phyloP scores from a whole-genome alignment of 2,329 filamentous ascomycete species.

The Lachnellula suecica region DNA sequence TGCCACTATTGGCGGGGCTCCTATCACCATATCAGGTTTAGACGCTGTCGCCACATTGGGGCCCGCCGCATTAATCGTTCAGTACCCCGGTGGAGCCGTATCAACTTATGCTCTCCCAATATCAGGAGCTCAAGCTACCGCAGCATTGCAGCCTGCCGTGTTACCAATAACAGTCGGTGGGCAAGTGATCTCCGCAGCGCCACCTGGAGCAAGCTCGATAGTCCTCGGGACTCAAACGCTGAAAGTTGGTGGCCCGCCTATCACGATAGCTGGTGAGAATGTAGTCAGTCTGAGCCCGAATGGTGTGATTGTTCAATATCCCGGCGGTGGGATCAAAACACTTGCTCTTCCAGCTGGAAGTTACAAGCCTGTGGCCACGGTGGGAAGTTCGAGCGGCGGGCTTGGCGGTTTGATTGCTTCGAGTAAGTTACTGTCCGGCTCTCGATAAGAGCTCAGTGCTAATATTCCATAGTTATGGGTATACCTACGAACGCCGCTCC shows the following conservation, averaged over 20 bases:
- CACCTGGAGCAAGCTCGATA: constrained; percentile 1
- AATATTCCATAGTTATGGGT: constrained; percentile 1
- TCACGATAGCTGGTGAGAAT: constrained; percentile 6
- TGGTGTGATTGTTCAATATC: constrained; percentile 8
- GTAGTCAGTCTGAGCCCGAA: constrained; percentile 8
- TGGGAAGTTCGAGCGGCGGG: background rate
- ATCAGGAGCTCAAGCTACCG: background rate
- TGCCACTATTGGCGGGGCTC: constrained; percentile 8
- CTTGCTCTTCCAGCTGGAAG: constrained; percentile 3
- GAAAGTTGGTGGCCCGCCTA: constrained; percentile 2
- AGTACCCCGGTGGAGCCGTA: constrained; percentile 13
- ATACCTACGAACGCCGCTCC: background rate
- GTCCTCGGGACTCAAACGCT: constrained; percentile 7
- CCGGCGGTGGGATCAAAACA: constrained; percentile 9
- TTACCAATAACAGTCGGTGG: constrained; percentile 6
- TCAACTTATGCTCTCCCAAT: constrained; percentile 9
- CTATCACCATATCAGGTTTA: constrained; percentile 13
- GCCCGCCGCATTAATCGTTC: constrained; percentile 10
- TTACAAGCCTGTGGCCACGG: background rate
- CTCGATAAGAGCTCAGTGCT: background rate
- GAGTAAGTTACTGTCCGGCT: background rate
- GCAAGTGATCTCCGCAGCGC: constrained; percentile 2
- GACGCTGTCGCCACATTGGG: constrained; percentile 9
- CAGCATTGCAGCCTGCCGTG: background rate
- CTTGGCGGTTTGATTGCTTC: constrained; percentile 1